Conservation (phyloP, 2,329 filamentous ascomycete species). For the Annulohypoxylon truncatum region DNA sequence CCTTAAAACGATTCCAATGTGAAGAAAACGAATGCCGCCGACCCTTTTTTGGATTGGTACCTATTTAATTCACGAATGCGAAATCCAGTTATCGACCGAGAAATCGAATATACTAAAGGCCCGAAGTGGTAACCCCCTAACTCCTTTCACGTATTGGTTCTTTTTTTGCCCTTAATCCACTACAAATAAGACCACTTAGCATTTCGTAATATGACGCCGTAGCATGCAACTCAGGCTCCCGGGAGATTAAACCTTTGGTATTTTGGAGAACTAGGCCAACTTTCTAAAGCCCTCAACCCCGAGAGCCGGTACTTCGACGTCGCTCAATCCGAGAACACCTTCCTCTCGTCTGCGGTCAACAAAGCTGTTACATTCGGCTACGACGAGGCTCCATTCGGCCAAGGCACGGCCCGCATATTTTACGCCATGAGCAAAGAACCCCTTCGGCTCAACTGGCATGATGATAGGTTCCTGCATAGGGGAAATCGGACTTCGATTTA, state of each 20-base stretch:
- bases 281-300: conserved; percentile 71
- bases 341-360: conserved; percentile 80
- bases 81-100: conserved; percentile 24
- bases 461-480: conserved; percentile 52
- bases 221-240: conserved; percentile 13
- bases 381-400: conserved; percentile 81
- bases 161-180: conserved; percentile 24
- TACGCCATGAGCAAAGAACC: conserved; percentile 58
- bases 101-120: conserved; percentile 22
- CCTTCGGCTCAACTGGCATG: conserved; percentile 60
- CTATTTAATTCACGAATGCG: conserved; percentile 19
- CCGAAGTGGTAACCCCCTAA: conserved; percentile 32
- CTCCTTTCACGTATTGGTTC: conserved; percentile 28
- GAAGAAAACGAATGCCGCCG: conserved; percentile 27
- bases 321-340: conserved; percentile 72
- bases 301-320: conserved; percentile 76
- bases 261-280: conserved; percentile 33
- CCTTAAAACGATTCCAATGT: conserved; percentile 21
- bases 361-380: conserved; percentile 84
- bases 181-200: conserved; percentile 19
- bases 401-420: conserved; percentile 78
- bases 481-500: conserved; percentile 14
- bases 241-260: background rate
- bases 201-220: conserved; percentile 21
- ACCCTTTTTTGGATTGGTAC: conserved; percentile 2